Conservation (phyloP, 176 grass and related monocot species). For the Aegilops sharonensis region DNA sequence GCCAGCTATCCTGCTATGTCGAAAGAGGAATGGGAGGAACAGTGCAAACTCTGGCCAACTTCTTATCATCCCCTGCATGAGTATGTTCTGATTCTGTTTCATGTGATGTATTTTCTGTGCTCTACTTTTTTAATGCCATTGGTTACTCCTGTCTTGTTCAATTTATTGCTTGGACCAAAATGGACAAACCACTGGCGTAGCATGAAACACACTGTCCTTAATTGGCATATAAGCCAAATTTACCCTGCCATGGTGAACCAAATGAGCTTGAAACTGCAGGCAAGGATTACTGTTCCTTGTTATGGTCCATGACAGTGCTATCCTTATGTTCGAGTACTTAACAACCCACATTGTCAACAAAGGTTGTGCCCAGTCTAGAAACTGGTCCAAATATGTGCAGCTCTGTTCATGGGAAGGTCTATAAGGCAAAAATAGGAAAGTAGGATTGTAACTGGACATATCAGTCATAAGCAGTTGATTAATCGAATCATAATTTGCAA, state of each 20-base stretch:
- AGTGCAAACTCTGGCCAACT: conserved; percentile 96
- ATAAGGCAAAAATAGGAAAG: not conserved
- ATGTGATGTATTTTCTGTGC: conserved; percentile 10
- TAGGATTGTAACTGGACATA: not conserved
- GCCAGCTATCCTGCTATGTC: conserved; percentile 67
- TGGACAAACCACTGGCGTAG: not conserved
- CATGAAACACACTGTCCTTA: not conserved
- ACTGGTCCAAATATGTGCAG: not conserved
- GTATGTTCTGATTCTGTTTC: conserved; percentile 37
- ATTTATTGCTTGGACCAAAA: not conserved
- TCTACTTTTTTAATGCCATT: not conserved
- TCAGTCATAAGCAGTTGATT: not conserved
- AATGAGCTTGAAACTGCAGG: not conserved
- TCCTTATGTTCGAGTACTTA: not conserved
- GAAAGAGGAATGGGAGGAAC: conserved; percentile 91
- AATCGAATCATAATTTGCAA: not conserved
- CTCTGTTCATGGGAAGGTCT: not conserved
- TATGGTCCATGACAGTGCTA: not conserved
- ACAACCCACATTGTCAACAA: not conserved
- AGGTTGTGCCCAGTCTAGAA: not conserved
- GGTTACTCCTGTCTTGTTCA: not conserved
- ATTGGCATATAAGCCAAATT: not conserved
- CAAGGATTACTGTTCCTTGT: not conserved
- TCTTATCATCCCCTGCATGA: conserved; percentile 75
- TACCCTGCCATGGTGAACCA: not conserved